Conservation (phyloP, 2,329 filamentous ascomycete species). For the Coleophoma crateriformis region DNA sequence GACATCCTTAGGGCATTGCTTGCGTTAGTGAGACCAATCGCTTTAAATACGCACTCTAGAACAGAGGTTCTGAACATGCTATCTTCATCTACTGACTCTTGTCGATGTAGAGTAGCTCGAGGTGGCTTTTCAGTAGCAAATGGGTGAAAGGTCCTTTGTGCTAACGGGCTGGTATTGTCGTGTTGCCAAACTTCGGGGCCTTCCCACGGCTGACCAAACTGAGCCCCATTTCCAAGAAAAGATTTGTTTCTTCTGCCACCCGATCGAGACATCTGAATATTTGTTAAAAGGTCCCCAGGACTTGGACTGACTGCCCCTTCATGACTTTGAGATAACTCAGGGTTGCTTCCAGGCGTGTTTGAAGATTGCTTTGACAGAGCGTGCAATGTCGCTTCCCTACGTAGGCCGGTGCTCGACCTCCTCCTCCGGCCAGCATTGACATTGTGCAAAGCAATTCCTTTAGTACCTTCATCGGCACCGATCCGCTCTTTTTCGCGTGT, state of each 20-base stretch:
- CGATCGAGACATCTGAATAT: conserved; percentile 64
- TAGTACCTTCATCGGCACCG: conserved; percentile 73
- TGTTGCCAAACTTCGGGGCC: conserved; percentile 23
- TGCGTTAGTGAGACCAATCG: conserved; percentile 72
- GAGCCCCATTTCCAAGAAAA: conserved; percentile 6
- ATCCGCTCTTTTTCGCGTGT: conserved; percentile 76
- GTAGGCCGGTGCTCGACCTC: conserved; percentile 66
- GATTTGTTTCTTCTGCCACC: conserved; percentile 37
- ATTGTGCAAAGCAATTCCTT: conserved; percentile 95
- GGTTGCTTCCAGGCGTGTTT: conserved; percentile 15
- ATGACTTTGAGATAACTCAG: conserved; percentile 25
- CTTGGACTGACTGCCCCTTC: conserved; percentile 41
- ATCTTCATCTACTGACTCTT: conserved; percentile 84
- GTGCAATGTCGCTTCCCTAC: conserved; percentile 75
- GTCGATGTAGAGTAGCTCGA: conserved; percentile 54
- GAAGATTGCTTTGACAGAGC: conserved; percentile 32
- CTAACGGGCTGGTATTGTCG: conserved; percentile 17
- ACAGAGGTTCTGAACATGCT: conserved; percentile 84
- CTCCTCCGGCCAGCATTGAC: conserved; percentile 58
- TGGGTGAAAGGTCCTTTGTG: conserved; percentile 47
- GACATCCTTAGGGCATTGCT: conserved; percentile 60
- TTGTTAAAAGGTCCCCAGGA: conserved; percentile 75
- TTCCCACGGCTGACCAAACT: conserved; percentile 19
- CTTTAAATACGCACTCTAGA: conserved; percentile 91
- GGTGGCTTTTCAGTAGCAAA: conserved; percentile 44